Percentiles rank a stretch among this genome's conserved stretches.
Evolutionary conservation across 352 stramenopile species (phyloP).

Genomic region (Plasmopara muralis): DNA sequence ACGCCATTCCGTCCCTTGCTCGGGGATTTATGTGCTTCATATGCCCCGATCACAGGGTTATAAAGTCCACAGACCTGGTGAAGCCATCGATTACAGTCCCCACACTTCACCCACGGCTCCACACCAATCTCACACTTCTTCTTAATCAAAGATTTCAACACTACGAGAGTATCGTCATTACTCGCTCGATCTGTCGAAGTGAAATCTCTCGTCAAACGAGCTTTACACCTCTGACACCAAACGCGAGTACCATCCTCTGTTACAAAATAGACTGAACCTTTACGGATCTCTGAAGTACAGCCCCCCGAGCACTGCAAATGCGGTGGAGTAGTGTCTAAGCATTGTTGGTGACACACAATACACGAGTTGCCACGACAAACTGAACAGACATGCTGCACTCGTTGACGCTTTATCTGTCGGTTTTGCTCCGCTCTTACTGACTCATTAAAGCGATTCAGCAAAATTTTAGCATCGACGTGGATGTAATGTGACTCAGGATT

Average conservation of each 20-base stretch:
- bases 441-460: slow-evolving; percentile 65
- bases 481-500: slow-evolving; percentile 76
- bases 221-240: slow-evolving; percentile 73
- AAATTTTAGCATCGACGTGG: slow-evolving; percentile 53
- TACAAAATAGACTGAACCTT: slow-evolving; percentile 66
- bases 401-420: slow-evolving; percentile 38
- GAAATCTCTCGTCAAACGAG: slow-evolving; percentile 31
- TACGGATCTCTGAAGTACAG: slow-evolving; percentile 73
- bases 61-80: slow-evolving; percentile 92
- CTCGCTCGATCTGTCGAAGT: slow-evolving; percentile 5
- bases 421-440: slow-evolving; percentile 38
- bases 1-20: slow-evolving; percentile 6
- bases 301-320: slow-evolving; percentile 68
- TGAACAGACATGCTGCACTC: slow-evolving; percentile 41
- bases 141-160: slow-evolving; percentile 38
- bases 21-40: slow-evolving; percentile 18
- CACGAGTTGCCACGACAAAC: slow-evolving; percentile 66
- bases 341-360: slow-evolving; percentile 66
- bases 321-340: slow-evolving; percentile 48
- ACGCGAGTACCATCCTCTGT: slow-evolving; percentile 72
- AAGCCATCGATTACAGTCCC: slow-evolving; percentile 70
- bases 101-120: slow-evolving; percentile 80
- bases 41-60: slow-evolving; percentile 72
- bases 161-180: slow-evolving; percentile 12
- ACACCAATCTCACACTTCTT: slow-evolving; percentile 63